A percentile compares a stretch with the other conserved stretches of the same genome.
Evolutionary conservation across 169 alveolate species (phyloP).

Genomic region (Eimeria mitis): DNA sequence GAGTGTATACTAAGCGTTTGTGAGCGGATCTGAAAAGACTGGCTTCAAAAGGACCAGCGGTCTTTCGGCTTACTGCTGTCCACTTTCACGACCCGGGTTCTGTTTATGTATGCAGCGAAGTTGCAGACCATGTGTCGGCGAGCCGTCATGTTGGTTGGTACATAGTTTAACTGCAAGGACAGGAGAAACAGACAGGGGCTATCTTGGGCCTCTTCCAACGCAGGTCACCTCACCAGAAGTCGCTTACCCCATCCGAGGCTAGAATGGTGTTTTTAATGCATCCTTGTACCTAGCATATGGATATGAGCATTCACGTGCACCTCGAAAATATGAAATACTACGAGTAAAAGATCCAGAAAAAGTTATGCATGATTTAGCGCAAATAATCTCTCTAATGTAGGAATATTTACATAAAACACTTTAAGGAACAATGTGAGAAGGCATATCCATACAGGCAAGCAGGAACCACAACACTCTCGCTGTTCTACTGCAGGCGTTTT

Average conservation of each 20-base stretch:
- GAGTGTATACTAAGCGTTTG: background rate
- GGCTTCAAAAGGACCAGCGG: background rate
- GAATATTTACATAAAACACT: background rate
- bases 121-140: background rate
- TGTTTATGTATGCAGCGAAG: constrained; percentile 41
- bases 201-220: too few species aligned
- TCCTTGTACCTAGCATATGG: too few species aligned
- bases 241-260: too few species aligned
- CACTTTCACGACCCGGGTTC: background rate
- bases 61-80: background rate
- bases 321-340: too few species aligned
- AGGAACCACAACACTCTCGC: background rate
- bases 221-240: background rate
- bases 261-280: too few species aligned
- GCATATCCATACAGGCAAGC: background rate
- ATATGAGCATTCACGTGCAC: too few species aligned
- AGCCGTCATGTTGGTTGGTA: constrained; percentile 38
- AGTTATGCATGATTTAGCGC: too few species aligned
- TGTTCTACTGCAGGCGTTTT: background rate
- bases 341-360: too few species aligned
- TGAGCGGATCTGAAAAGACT: background rate
- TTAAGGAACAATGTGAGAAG: background rate
- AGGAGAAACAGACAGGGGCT: background rate
- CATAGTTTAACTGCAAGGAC: background rate
- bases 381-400: background rate